These are phyloP conservation scores for Chlamydomonas eustigma DNA, from an alignment of 139 green algal genomes.

Conservation along the genomic window DNA sequence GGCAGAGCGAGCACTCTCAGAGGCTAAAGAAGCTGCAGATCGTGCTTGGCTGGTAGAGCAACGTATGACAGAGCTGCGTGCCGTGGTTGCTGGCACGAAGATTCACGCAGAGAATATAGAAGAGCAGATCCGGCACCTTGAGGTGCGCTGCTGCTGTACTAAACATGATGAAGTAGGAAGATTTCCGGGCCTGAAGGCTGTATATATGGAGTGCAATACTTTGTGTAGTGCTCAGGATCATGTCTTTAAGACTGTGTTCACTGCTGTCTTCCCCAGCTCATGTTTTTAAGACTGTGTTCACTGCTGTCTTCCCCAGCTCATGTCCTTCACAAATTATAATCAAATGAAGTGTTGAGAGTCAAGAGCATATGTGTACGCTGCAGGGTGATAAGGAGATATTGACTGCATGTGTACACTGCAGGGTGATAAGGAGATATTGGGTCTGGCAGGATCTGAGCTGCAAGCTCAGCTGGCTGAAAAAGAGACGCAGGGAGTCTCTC, in stretches of 20 bases:
- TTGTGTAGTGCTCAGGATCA: too few species aligned
- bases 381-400: neutral
- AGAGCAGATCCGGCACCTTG: neutral
- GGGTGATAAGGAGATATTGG: neutral
- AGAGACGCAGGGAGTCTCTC: neutral
- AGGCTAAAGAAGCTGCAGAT: neutral
- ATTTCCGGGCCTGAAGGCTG: too few species aligned
- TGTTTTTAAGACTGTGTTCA: too few species aligned
- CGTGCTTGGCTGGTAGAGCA: neutral
- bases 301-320: too few species aligned
- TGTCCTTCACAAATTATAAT: too few species aligned
- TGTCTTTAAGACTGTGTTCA: too few species aligned
- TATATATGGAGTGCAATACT: too few species aligned
- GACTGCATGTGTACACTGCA: too few species aligned
- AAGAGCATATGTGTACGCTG: too few species aligned
- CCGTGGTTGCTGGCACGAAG: neutral
- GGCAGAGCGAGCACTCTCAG: neutral
- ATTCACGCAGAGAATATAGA: neutral
- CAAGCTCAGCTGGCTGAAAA: neutral
- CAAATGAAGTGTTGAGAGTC: too few species aligned
- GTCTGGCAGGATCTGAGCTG: neutral
- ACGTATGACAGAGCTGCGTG: neutral
- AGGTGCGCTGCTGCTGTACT: neutral
- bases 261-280: too few species aligned
- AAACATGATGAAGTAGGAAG: too few species aligned